Evolutionary conservation across 139 green algal genomes (phyloP).

Genomic region (Gonium pectorale): DNA sequence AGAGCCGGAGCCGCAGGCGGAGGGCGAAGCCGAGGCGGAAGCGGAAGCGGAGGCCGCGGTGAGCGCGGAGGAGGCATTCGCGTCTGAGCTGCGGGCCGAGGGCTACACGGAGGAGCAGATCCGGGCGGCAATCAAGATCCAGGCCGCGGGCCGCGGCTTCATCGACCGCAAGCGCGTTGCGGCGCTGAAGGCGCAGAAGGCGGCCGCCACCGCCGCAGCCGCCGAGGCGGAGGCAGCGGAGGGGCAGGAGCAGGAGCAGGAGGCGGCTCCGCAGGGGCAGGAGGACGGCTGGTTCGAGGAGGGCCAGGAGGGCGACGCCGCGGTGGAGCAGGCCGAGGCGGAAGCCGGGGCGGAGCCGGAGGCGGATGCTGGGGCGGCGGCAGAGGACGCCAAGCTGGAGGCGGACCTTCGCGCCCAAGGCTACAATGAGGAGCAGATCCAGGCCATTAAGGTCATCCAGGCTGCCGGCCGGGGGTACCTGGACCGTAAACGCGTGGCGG

Average conservation of each 20-base stretch:
- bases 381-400: not conserved
- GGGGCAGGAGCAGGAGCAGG: not conserved
- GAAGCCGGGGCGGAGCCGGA: not conserved
- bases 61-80: no score
- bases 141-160: not conserved
- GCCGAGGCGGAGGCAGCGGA: not conserved
- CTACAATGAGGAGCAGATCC: conserved; percentile 18
- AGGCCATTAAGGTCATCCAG: not conserved
- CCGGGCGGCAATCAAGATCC: not conserved
- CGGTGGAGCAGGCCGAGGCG: not conserved
- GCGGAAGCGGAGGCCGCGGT: not conserved
- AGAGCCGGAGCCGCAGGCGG: not conserved
- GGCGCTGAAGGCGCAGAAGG: not conserved
- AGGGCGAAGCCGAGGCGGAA: not conserved
- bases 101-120: not conserved
- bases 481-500: conserved; percentile 12
- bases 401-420: no score
- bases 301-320: not conserved
- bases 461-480: not conserved
- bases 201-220: no score
- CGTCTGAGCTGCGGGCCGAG: not conserved
- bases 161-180: not conserved
- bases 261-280: no score
- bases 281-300: no score
- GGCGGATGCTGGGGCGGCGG: conserved; percentile 9